Conservation (phyloP, 2,329 filamentous ascomycete species). For the Periconia sp. region DNA sequence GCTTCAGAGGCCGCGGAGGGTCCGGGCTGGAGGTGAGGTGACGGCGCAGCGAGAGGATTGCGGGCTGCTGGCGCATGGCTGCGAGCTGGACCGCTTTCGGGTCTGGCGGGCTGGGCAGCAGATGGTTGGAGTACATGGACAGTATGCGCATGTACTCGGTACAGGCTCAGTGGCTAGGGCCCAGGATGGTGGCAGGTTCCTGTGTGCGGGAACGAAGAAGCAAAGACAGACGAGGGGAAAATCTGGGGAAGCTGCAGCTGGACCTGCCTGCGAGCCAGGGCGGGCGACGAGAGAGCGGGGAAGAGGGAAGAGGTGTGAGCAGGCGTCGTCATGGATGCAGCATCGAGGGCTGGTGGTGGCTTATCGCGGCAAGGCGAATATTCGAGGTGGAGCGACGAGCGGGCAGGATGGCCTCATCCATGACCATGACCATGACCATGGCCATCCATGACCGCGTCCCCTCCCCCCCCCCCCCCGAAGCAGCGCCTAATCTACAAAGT, state of each 20-base stretch:
- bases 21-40: constrained; percentile 3
- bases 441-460: too few species aligned
- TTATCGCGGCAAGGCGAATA: constrained; percentile 27
- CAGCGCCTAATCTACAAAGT: too few species aligned
- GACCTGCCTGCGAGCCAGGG: constrained; percentile 4
- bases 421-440: too few species aligned
- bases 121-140: too few species aligned
- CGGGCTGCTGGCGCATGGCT: background rate
- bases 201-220: constrained; percentile 33
- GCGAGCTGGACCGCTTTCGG: background rate
- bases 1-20: too few species aligned
- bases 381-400: background rate
- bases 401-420: too few species aligned
- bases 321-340: constrained; percentile 3
- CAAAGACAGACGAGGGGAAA: constrained; percentile 23
- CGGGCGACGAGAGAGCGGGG: constrained; percentile 6
- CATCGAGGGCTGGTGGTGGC: constrained; percentile 2
- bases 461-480: too few species aligned
- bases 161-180: background rate
- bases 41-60: background rate
- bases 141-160: too few species aligned
- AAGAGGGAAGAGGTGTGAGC: constrained; percentile 3
- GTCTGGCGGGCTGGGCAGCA: background rate
- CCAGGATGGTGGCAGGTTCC: background rate
- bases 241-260: constrained; percentile 37